Evolutionary conservation across 1,284 basidiomycete genomes (phyloP).

Genomic region (Ustilago shanxiensis): DNA sequence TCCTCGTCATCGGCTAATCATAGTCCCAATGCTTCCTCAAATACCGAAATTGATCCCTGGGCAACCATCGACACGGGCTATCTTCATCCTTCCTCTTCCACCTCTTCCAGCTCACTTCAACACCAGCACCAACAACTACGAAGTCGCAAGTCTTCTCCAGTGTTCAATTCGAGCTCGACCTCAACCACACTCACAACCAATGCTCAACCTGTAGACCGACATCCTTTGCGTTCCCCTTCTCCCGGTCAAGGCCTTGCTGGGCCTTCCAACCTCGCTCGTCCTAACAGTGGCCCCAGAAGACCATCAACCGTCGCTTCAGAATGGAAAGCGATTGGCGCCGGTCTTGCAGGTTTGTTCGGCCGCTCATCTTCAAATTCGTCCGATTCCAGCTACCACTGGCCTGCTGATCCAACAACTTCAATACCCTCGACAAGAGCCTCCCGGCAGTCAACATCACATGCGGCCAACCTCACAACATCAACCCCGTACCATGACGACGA

Average conservation of each 20-base stretch:
- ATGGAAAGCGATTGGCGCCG: conserved; percentile 49
- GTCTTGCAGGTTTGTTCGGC: conserved; percentile 45
- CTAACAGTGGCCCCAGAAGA: conserved; percentile 6
- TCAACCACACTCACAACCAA: not conserved
- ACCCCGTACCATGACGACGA: conserved; percentile 1
- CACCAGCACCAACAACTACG: conserved; percentile 30
- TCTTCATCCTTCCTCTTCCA: conserved; percentile 17
- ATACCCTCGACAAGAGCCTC: conserved; percentile 7
- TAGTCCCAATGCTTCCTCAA: conserved; percentile 5
- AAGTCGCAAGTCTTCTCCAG: conserved; percentile 35
- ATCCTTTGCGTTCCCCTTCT: conserved; percentile 47
- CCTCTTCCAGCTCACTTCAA: not conserved
- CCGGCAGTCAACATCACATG: conserved; percentile 16
- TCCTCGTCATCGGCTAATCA: conserved; percentile 12
- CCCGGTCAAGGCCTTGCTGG: conserved; percentile 16
- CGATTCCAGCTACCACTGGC: conserved; percentile 36
- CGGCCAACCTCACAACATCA: conserved; percentile 3
- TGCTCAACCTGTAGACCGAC: conserved; percentile 36
- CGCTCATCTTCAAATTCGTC: conserved; percentile 13
- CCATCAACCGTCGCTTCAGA: conserved; percentile 45
- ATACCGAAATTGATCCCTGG: conserved; percentile 25
- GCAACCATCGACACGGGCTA: conserved; percentile 24
- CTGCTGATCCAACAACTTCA: conserved; percentile 39
- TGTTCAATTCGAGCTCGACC: conserved; percentile 2
- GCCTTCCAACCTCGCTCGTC: conserved; percentile 14